Evolutionary conservation across 1,139 yeast genomes (phyloP), one percentile per base, ranked within the genome.

Genomic region (Taphrina betulina): DNA sequence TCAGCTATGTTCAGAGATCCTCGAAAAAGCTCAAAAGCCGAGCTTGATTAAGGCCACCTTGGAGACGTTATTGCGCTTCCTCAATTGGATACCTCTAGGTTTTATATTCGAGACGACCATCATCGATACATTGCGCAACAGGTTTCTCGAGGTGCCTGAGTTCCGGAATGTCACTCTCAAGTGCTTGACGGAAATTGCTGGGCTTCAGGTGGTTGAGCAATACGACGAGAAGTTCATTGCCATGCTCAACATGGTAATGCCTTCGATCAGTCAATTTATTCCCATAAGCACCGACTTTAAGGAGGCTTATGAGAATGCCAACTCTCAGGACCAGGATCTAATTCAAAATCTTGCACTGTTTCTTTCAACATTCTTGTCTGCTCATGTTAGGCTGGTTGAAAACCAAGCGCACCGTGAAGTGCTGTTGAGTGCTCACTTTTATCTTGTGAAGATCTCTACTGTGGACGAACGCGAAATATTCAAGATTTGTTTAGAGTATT

Each of bases 391-490:
- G 48, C 77, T 88, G 8, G 75, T 94, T 59, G 99, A 92, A 68
- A 74, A 75, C 53, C 80, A 78, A 61, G 81, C 78, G 33, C 74
- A 76, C 55, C 78, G 79, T 65, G 85, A 81, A 33, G 72, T 88
- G 53, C 72, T 86, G 61, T 70, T 85, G 59, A 80, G 81, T 58
- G 81, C 95, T 1, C 94, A 90, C 66, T 79, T 78, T 66, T 90
- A 90, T 69, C 76, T 92, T 64, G 80, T 92, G 64, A 87, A 85
- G 66, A 78, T 92, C 60, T 89, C 96, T 5, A 81, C 85, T 67
- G 87, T 92, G 64, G 96, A 92, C 63, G 99, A 92, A 72, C 80
- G 98, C 64, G 99, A 92, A 72, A 76, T 94, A 61, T 92, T 92
- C 75, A 92, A 92, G 70, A 92, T 95, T 43, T 87, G 95, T 67